These are phyloP conservation scores for Fusarium brevicatenulatum DNA, from an alignment of 2,329 filamentous ascomycete species.

Conservation along the genomic window DNA sequence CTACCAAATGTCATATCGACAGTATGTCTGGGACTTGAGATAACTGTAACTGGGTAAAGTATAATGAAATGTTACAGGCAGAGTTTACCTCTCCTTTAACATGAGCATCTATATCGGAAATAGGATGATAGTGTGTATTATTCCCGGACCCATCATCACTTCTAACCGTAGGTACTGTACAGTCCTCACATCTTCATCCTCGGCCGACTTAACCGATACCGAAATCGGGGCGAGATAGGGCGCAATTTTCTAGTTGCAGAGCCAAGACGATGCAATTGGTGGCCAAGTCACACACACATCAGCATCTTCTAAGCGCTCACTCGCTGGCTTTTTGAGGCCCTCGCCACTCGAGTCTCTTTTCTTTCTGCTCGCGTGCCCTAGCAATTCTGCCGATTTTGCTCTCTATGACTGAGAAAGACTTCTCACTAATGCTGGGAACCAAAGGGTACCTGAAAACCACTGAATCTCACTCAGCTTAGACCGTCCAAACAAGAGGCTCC, in stretches of 20 bases:
- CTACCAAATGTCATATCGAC: too few relatives aligned
- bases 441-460: not conserved
- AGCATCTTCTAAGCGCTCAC: constrained; percentile 21
- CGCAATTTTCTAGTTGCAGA: constrained; percentile 27
- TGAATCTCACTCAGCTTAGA: not conserved
- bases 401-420: constrained; percentile 16
- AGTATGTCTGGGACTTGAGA: not conserved
- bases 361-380: constrained; percentile 19
- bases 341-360: constrained; percentile 27
- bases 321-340: constrained; percentile 22
- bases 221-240: constrained; percentile 21
- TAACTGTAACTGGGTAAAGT: not conserved
- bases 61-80: not conserved
- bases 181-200: not conserved
- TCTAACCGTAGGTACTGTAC: not conserved
- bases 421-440: not conserved
- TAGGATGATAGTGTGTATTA: accelerated
- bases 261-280: constrained; percentile 35
- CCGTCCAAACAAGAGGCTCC: not conserved
- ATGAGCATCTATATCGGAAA: not conserved
- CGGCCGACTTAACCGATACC: constrained; percentile 25
- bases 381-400: not conserved
- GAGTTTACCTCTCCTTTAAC: not conserved
- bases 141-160: constrained; percentile 14
- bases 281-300: constrained; percentile 25